Conservation (phyloP, 345 rosid genomes). For the Boechera stricta region DNA sequence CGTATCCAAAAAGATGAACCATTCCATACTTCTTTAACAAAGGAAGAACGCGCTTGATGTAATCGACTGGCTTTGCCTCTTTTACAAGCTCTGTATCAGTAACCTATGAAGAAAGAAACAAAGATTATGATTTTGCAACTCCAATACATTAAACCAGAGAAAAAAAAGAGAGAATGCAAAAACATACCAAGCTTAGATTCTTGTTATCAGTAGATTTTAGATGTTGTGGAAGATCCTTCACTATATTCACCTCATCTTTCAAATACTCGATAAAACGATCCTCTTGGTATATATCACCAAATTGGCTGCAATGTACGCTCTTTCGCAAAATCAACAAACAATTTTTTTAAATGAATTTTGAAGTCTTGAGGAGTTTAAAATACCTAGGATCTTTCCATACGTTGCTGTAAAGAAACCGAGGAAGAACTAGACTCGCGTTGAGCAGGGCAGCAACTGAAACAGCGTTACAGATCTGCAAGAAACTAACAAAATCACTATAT, state of each 20-base stretch:
- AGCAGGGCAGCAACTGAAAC: conserved; percentile 82
- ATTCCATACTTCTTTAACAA: conserved; percentile 58
- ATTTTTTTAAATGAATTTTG: neutral
- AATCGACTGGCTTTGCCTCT: conserved; percentile 82
- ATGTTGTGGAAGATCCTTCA: conserved; percentile 79
- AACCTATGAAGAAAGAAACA: conserved; percentile 52
- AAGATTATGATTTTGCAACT: conserved; percentile 6
- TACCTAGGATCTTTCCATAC: conserved; percentile 99
- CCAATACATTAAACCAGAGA: neutral
- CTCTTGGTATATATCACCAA: conserved; percentile 84
- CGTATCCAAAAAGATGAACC: conserved; percentile 88
- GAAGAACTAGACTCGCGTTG: conserved; percentile 78
- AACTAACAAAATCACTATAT: conserved; percentile 17
- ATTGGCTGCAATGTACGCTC: conserved; percentile 61
- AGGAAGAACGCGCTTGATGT: conserved; percentile 65
- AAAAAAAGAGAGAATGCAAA: neutral
- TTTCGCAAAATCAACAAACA: neutral
- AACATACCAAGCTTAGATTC: conserved; percentile 70
- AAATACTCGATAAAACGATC: conserved; percentile 61
- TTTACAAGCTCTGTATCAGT: conserved; percentile 82
- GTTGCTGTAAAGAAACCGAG: conserved; percentile 90
- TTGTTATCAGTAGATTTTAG: conserved; percentile 60
- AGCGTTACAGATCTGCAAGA: conserved; percentile 78
- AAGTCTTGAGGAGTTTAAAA: conserved; percentile 29
- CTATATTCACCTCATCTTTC: conserved; percentile 67